A percentile compares a stretch with the other conserved stretches of the same genome.
These are phyloP conservation scores for Magnolia officinalis DNA, from an alignment of 164 flowering plant species.

Conservation along the genomic window DNA sequence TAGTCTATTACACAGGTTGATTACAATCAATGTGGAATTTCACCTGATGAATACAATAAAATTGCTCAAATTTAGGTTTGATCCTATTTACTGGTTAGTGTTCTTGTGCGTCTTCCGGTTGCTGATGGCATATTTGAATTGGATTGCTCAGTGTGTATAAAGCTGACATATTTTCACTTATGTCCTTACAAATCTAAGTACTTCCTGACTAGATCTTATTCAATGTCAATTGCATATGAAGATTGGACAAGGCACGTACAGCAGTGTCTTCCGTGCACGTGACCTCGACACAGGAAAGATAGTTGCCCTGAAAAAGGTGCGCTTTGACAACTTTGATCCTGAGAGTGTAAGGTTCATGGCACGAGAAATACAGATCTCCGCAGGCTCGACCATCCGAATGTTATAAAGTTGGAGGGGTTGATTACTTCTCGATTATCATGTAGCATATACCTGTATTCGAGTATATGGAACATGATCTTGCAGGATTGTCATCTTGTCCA, in stretches of 20 bases:
- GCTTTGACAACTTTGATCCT: constrained; percentile 78
- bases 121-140: neutral
- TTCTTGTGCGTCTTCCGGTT: neutral
- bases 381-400: constrained; percentile 81
- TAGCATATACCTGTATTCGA: constrained; percentile 88
- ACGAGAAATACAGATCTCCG: constrained; percentile 86
- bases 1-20: too few species aligned
- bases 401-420: constrained; percentile 79
- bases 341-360: constrained; percentile 97
- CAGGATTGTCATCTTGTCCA: constrained; percentile 69
- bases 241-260: constrained; percentile 98
- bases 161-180: neutral
- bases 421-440: constrained; percentile 70
- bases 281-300: constrained; percentile 62
- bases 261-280: constrained; percentile 82
- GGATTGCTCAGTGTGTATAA: neutral
- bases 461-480: constrained; percentile 95
- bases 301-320: constrained; percentile 83
- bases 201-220: constrained; percentile 11
- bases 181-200: constrained; percentile 7
- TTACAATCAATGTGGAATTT: neutral
- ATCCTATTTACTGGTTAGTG: neutral
- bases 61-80: neutral
- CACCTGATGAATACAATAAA: neutral
- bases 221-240: constrained; percentile 21